phyloP scores from a whole-genome alignment of 345 rosid genomes.

The Eucalyptus cloeziana region DNA sequence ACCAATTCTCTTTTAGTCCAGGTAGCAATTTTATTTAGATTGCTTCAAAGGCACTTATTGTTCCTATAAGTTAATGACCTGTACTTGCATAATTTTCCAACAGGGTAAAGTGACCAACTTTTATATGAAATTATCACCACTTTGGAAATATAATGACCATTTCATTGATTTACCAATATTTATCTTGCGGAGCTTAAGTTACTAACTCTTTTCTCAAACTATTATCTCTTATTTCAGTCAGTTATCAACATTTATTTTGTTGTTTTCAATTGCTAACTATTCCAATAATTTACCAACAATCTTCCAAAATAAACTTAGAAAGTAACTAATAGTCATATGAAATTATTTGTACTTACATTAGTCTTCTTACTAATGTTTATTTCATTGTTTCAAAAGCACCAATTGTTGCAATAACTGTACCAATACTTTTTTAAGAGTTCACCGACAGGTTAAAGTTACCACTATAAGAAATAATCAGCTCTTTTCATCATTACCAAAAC shows the following conservation, averaged over 20 bases:
- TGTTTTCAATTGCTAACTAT: no score
- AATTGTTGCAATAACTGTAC: neutral
- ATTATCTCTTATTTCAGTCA: no score
- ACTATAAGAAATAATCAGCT: neutral
- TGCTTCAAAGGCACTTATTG: neutral
- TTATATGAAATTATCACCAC: no score
- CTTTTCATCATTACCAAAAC: neutral
- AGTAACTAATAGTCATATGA: neutral
- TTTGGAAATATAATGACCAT: no score
- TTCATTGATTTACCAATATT: no score
- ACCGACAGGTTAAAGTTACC: neutral
- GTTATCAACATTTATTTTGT: no score
- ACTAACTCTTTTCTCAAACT: no score
- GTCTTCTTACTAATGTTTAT: neutral
- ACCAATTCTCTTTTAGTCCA: neutral
- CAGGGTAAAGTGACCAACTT: no score
- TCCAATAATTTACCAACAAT: no score
- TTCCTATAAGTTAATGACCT: neutral
- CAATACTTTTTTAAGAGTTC: neutral
- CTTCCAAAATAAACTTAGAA: neutral
- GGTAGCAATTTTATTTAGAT: neutral
- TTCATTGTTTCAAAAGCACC: neutral
- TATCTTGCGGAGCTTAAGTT: no score
- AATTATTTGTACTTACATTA: neutral
- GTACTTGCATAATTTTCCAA: neutral